These are phyloP conservation scores for Alternaria novae-zelandiae DNA, from an alignment of 2,329 filamentous ascomycete genomes.

Conservation along the genomic window DNA sequence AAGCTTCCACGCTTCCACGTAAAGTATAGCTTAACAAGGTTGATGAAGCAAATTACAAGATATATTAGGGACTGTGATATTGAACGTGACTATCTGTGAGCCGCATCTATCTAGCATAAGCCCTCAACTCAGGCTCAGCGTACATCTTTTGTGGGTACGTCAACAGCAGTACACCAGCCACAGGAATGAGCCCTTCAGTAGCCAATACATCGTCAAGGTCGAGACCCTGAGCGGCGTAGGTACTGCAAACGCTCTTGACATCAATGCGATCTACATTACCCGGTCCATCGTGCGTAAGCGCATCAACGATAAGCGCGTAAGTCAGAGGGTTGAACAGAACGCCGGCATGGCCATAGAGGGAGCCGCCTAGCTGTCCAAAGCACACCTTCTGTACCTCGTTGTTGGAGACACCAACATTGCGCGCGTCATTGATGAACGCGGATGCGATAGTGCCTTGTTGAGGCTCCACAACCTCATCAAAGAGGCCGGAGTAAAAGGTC, in stretches of 20 bases:
- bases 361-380: conserved; percentile 49
- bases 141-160: conserved; percentile 37
- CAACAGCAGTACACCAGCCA: conserved; percentile 46
- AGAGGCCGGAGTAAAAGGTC: conserved; percentile 56
- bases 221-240: conserved; percentile 48
- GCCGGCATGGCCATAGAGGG: conserved; percentile 59
- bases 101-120: conserved; percentile 42
- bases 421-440: conserved; percentile 52
- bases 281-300: conserved; percentile 56
- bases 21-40: background rate
- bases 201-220: conserved; percentile 55
- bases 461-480: conserved; percentile 62
- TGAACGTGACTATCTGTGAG: background rate
- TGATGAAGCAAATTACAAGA: background rate
- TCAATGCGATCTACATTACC: conserved; percentile 51
- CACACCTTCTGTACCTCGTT: conserved; percentile 58
- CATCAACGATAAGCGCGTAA: conserved; percentile 56
- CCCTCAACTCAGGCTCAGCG: conserved; percentile 51
- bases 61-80: background rate
- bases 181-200: conserved; percentile 52
- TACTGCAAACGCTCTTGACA: conserved; percentile 49
- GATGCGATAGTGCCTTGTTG: conserved; percentile 57
- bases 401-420: conserved; percentile 58
- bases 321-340: conserved; percentile 58
- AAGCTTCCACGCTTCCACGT: background rate